Conservation (phyloP, 2,329 filamentous ascomycete species). For the Arachnopeziza araneosa region DNA sequence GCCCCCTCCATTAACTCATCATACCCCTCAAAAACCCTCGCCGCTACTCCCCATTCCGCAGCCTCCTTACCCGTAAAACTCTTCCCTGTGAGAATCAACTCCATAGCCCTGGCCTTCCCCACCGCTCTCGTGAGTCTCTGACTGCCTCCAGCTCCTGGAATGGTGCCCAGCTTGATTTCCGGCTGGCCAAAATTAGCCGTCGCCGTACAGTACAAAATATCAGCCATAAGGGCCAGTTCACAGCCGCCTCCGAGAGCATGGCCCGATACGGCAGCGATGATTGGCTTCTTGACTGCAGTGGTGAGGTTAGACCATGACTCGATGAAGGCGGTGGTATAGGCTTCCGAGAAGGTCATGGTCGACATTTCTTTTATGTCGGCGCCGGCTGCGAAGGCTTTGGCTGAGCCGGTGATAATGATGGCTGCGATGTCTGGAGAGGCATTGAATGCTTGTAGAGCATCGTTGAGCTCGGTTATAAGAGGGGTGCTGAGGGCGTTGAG, state of each 20-base stretch:
- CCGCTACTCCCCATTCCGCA: conserved; percentile 84
- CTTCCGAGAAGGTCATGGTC: conserved; percentile 78
- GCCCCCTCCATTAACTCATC: conserved; percentile 79
- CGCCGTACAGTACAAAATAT: conserved; percentile 85
- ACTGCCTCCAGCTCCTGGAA: conserved; percentile 86
- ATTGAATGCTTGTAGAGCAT: conserved; percentile 67
- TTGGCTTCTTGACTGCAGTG: conserved; percentile 81
- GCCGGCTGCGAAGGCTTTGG: conserved; percentile 88
- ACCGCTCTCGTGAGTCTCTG: conserved; percentile 81
- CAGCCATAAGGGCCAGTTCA: conserved; percentile 96
- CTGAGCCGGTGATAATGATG: conserved; percentile 81
- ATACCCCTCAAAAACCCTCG: conserved; percentile 71
- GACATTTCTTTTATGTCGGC: conserved; percentile 99
- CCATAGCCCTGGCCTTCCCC: conserved; percentile 85
- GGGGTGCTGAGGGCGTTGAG: conserved; percentile 91
- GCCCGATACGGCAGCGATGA: conserved; percentile 90
- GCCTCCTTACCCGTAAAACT: conserved; percentile 81
- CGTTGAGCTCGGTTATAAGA: conserved; percentile 84
- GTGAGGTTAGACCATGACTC: conserved; percentile 88
- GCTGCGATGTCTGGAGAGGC: conserved; percentile 62
- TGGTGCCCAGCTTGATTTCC: conserved; percentile 90
- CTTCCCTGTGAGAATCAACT: conserved; percentile 80
- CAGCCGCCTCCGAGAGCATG: conserved; percentile 94
- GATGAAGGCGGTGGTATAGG: conserved; percentile 89
- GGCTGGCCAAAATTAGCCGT: conserved; percentile 91